phyloP scores from a whole-genome alignment of 2,329 filamentous ascomycete genomes.

The Venturia effusa region DNA sequence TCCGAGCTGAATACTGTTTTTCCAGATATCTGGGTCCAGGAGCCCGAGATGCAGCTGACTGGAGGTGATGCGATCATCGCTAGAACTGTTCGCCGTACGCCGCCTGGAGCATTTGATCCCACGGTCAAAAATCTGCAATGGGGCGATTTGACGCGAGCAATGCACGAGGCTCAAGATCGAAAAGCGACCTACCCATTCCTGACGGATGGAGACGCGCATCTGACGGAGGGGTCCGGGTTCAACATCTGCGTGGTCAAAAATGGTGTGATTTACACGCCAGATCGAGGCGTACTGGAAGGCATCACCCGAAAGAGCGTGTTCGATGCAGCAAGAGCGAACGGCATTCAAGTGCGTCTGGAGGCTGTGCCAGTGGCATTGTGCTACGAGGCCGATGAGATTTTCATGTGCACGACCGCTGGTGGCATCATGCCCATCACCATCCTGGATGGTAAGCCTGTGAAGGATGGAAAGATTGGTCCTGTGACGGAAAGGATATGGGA shows the following conservation, averaged over 20 bases:
- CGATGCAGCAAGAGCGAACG: slow-evolving; percentile 27
- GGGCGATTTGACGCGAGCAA: slow-evolving; percentile 36
- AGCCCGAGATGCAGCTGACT: slow-evolving; percentile 29
- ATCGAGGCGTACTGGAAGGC: slow-evolving; percentile 38
- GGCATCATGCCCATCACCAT: slow-evolving; percentile 42
- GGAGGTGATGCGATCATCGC: slow-evolving; percentile 36
- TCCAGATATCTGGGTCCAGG: slow-evolving; percentile 38
- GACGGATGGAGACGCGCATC: slow-evolving; percentile 38
- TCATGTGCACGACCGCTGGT: slow-evolving; percentile 44
- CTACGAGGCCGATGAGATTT: slow-evolving; percentile 37
- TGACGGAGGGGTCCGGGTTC: slow-evolving; percentile 42
- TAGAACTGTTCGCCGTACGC: slow-evolving; percentile 33
- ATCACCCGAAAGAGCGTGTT: slow-evolving; percentile 40
- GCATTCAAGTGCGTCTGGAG: slow-evolving; percentile 28
- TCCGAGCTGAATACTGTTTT: not conserved
- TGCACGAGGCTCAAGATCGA: slow-evolving; percentile 38
- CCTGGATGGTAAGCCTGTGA: slow-evolving; percentile 33
- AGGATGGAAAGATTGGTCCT: slow-evolving; percentile 33
- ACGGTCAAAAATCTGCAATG: slow-evolving; percentile 43
- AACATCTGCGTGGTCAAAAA: slow-evolving; percentile 39
- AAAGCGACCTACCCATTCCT: slow-evolving; percentile 39
- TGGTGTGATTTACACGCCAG: slow-evolving; percentile 34
- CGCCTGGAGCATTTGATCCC: slow-evolving; percentile 38
- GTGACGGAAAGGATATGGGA: slow-evolving; percentile 41
- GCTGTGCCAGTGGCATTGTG: slow-evolving; percentile 31